phyloP scores from a whole-genome alignment of 345 rosid genomes.

The Brassica rapa region DNA sequence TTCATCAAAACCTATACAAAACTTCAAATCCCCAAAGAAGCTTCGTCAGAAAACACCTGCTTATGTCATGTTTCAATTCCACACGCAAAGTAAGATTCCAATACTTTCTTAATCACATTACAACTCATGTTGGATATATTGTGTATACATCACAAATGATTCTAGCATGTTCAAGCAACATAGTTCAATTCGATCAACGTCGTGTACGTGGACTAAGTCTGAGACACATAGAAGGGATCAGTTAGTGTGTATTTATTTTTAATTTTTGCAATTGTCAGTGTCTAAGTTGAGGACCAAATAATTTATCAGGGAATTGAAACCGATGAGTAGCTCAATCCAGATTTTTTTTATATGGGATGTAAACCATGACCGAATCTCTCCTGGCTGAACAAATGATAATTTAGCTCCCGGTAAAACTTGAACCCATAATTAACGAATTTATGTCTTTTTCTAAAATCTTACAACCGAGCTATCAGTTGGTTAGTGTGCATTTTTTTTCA shows the following conservation, averaged over 20 bases:
- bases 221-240: no score
- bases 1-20: slow-evolving; percentile 18
- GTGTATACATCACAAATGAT: slow-evolving; percentile 25
- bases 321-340: neutral
- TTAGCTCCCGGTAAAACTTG: no score
- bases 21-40: slow-evolving; percentile 20
- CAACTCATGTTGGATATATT: neutral
- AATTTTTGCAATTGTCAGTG: neutral
- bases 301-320: neutral
- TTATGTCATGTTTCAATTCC: slow-evolving; percentile 16
- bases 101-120: neutral
- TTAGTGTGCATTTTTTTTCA: no score
- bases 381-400: no score
- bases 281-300: neutral
- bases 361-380: no score
- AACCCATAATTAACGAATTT: no score
- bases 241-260: neutral
- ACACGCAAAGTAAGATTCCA: slow-evolving; percentile 26
- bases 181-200: neutral
- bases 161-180: slow-evolving; percentile 12
- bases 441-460: no score
- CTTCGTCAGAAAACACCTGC: slow-evolving; percentile 16
- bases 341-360: no score
- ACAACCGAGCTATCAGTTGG: no score
- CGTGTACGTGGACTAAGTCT: slow-evolving; percentile 1